These are phyloP conservation scores for Brassica napus DNA, from an alignment of 345 rosid species.

Conservation along the genomic window Da-Ae NC_063438.1:4843501-4844000, in stretches of 20 bases:
- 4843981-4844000: too few relatives aligned
- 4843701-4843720: not conserved
- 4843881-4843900: too few relatives aligned
- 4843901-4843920: too few relatives aligned
- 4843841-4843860: not conserved
- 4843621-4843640: slow-evolving; percentile 35
- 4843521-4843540: not conserved
- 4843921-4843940: too few relatives aligned
- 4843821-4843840: not conserved
- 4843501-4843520: not conserved
- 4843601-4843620: slow-evolving; percentile 14
- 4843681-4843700: not conserved
- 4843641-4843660: slow-evolving; percentile 32
- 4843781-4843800: not conserved
- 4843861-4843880: too few relatives aligned
- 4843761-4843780: not conserved
- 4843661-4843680: slow-evolving; percentile 26
- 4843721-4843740: slow-evolving; percentile 4
- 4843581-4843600: slow-evolving; percentile 19
- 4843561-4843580: not conserved
- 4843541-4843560: slow-evolving; percentile 10
- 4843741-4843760: not conserved
- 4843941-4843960: too few relatives aligned
- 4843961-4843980: too few relatives aligned
- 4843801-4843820: not conserved